Evolutionary conservation across 2,329 filamentous ascomycete genomes (phyloP), one percentile per base, ranked within the genome.

Genomic region (Paecilomyces sp.): DNA sequence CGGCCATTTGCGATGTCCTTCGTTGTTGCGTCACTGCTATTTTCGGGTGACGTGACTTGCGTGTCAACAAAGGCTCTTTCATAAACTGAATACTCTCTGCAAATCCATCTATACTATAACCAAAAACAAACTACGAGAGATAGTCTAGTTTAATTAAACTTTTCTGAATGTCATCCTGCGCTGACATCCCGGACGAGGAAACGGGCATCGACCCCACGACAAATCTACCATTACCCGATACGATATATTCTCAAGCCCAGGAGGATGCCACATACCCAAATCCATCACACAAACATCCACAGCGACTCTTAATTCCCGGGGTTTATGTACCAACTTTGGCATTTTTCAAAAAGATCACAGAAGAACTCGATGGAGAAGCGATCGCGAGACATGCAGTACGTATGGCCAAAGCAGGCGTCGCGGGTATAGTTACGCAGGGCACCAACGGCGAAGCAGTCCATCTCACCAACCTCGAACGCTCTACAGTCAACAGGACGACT

Each of bases 381-480:
- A 86, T 86, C 60, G 77, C 80, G 41, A 79, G 76, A 55, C 70
- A 74, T 61, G 84, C 86, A 31, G 81, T 88, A 57, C 82, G 84
- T 63, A 82, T 90, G 24, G 87, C 87, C 33, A 71, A 80, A 55
- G 84, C 85, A 24, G 88, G 88, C 64, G 84, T 90, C 52, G 81
- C 84, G 15, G 88, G 87, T 18, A 80, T 91, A 54, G 85, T 86
- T 54, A 88, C 86, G 2, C 87, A 89, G 70, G 88, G 88, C 34
- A 89, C 85, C 66, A 90, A 90, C 68, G 88, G 88, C 67, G 88
- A 91, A 75, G 87, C 88, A 12, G 86, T 88, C 22, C 87, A 89
- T 68, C 81, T 91, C 54, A 83, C 83, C n/a, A 85, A 86, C 68
- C 74, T 78, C 18, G 88, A 90, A 74, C 83, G 87, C 55, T 77